Base-by-base conservation (phyloP, 805 yeast species). In the Wickerhamiella azyma region DNA sequence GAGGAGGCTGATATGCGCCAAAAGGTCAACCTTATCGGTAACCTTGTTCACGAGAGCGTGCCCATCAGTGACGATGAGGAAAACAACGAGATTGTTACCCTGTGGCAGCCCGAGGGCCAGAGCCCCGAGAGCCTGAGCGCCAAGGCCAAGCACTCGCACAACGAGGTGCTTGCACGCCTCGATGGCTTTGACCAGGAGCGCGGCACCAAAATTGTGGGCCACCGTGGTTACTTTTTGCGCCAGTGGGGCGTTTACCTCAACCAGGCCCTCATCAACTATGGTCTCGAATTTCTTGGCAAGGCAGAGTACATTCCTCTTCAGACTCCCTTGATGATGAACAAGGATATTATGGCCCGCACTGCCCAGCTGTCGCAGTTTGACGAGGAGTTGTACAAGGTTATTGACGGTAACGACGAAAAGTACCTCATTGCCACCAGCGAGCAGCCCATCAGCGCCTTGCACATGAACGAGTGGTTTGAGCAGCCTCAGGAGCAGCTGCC, bases 301-400 rank as follows among this genome's bases (percentile, higher is more conserved):
- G 76, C 79, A 57, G 86, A 79, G 43, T 92, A 85, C 72, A 71
- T 72, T 46, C 94, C 97, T 52, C 73, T 92, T 66, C 98, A 92
- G 72, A 94, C 98, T 13, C 98, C 98, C 48, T 96, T 89, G 39
- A 92, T 92, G 98, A 85, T 92, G 96, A 92, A 92, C 78, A 92
- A 92, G 70, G 97, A 92, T 49, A 94, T 86, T 48, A 92, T 92
- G 98, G 97, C 97, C 56, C 88, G 85, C 69, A 92, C 98, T 55
- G 98, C 98, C 8, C 98, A 92, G 70, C 78, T 92, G 64, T 86
- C 96, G 32, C 88, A 92, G 62, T 92, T 92, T 59, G 98, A 92
- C 66, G 98, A 92, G 72, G 98, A 92, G 68, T 74, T 92, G 60
- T 92, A 92, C 72, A 92, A 92, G 70, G 97, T 92, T 49, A 69